Evolutionary conservation across 1,139 yeast species (phyloP).

Genomic region (Yamadazyma spencermartinsiae): DNA sequence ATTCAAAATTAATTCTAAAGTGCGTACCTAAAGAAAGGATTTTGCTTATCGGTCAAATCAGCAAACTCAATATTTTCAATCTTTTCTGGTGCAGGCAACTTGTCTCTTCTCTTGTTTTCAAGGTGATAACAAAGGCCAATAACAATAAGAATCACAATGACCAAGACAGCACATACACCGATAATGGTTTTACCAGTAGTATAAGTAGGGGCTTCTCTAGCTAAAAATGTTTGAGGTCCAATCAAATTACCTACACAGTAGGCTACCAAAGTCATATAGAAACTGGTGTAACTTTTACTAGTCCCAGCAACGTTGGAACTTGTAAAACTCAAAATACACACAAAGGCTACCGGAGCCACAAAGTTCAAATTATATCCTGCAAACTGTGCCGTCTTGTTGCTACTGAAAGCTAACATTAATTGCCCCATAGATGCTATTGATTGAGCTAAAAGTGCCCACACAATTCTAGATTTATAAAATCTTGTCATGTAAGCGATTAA

Average conservation of each 20-base stretch:
- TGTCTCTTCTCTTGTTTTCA: conserved; percentile 32
- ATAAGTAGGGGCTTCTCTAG: conserved; percentile 53
- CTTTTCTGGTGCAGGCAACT: conserved; percentile 14
- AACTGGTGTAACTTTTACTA: conserved; percentile 63
- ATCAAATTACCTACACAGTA: conserved; percentile 68
- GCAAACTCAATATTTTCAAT: conserved; percentile 54
- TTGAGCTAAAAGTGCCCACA: conserved; percentile 44
- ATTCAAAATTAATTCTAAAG: too few relatives aligned
- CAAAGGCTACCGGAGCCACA: conserved; percentile 41
- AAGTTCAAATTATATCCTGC: conserved; percentile 39
- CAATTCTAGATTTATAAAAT: conserved; percentile 35
- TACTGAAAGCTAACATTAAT: conserved; percentile 51
- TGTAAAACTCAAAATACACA: conserved; percentile 49
- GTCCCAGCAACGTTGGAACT: conserved; percentile 69
- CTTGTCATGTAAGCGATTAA: conserved; percentile 27
- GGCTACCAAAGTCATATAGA: conserved; percentile 59
- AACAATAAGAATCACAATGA: conserved; percentile 21
- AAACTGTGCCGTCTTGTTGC: conserved; percentile 32
- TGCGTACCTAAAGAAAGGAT: conserved; percentile 58
- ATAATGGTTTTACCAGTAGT: conserved; percentile 44
- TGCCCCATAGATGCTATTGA: conserved; percentile 37
- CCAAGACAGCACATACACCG: conserved; percentile 30
- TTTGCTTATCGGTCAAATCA: conserved; percentile 68
- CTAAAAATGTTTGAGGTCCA: conserved; percentile 70
- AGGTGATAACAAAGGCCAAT: conserved; percentile 30